phyloP scores from a whole-genome alignment of 2,329 filamentous ascomycete species.

The Fusarium miscanthi region DNA sequence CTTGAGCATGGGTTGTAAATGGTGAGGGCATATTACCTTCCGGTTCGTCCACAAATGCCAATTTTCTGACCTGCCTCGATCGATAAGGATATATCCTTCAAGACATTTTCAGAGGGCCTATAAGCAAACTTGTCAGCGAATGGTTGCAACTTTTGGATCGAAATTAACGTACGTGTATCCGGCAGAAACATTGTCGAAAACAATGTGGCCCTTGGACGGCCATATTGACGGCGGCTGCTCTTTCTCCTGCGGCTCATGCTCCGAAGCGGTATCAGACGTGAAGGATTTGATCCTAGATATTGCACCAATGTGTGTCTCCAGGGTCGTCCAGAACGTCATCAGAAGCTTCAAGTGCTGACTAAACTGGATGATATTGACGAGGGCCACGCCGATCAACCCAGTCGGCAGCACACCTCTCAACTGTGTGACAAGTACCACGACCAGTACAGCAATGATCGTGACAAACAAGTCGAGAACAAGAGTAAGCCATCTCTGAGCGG shows the following conservation, averaged over 20 bases:
- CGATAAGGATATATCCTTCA: constrained; percentile 12
- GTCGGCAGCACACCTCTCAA: constrained; percentile 19
- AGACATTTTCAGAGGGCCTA: constrained; percentile 9
- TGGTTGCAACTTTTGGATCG: fast-evolving
- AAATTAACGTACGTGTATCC: constrained; percentile 11
- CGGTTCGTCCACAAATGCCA: constrained; percentile 35
- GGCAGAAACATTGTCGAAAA: constrained; percentile 70
- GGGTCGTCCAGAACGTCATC: constrained; percentile 47
- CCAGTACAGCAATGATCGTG: constrained; percentile 29
- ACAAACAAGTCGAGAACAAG: constrained; percentile 43
- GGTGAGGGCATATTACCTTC: constrained; percentile 5
- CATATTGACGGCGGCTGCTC: constrained; percentile 72
- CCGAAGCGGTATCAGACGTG: constrained; percentile 15
- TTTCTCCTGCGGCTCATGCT: constrained; percentile 29
- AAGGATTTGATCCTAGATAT: constrained; percentile 42
- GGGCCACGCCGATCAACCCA: constrained; percentile 40
- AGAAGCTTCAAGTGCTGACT: constrained; percentile 46
- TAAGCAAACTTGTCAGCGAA: fast-evolving
- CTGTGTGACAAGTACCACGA: constrained; percentile 33
- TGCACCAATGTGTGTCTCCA: constrained; percentile 47
- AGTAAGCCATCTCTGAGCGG: constrained; percentile 44
- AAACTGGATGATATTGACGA: constrained; percentile 46
- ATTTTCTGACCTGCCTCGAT: constrained; percentile 33
- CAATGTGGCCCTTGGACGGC: constrained; percentile 83
- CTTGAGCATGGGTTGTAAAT: fast-evolving